A percentile compares a stretch with the other conserved stretches of the same genome.
Evolutionary conservation across 2,329 filamentous ascomycete genomes (phyloP).

Genomic region (Alternaria viburni): DNA sequence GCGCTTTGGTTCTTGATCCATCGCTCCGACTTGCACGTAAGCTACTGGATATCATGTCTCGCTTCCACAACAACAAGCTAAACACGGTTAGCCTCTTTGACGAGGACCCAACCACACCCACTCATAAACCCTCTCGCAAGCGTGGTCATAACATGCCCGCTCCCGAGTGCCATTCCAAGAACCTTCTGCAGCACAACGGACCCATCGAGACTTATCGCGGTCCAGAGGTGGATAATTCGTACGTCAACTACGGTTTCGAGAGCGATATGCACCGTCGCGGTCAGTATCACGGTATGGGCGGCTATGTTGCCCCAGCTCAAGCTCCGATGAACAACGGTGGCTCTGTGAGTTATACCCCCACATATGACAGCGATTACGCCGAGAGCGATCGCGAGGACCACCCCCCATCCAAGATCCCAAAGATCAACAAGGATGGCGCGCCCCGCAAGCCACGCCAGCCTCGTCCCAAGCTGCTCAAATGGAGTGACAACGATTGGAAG

Average conservation of each 20-base stretch:
- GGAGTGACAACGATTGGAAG: conserved; percentile 40
- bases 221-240: neutral
- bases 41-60: conserved; percentile 9
- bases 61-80: conserved; percentile 20
- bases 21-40: neutral
- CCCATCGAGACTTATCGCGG: neutral
- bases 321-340: neutral
- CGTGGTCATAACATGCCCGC: neutral
- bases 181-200: neutral
- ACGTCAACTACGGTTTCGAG: neutral
- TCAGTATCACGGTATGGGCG: neutral
- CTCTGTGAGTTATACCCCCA: conserved; percentile 19
- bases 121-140: neutral
- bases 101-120: neutral
- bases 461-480: conserved; percentile 37
- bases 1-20: neutral
- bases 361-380: conserved; percentile 16
- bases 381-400: conserved; percentile 21
- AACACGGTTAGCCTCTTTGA: conserved; percentile 15
- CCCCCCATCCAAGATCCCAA: conserved; percentile 20
- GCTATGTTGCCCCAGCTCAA: neutral
- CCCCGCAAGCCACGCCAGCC: conserved; percentile 40
- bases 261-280: neutral
- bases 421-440: conserved; percentile 36
- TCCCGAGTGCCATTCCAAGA: neutral